Percentiles rank a stretch among this genome's conserved stretches.
Evolutionary conservation across 192 early-diverging fungal genomes (phyloP).

Genomic region (Phlyctochytrium bullatum): DNA sequence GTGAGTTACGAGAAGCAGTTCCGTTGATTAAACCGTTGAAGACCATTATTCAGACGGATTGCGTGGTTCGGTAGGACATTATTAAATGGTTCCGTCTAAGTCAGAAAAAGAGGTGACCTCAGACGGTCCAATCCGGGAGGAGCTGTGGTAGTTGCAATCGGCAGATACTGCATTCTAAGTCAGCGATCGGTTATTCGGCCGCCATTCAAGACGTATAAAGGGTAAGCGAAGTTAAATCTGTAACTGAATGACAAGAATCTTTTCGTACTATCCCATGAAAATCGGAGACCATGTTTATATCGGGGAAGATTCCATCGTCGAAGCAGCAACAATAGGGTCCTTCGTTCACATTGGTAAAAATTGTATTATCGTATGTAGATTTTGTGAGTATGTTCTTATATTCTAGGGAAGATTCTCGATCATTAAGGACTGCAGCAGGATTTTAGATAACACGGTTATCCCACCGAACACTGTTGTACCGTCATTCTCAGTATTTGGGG

Average conservation of each 20-base stretch:
- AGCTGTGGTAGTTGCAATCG: conserved; percentile 87
- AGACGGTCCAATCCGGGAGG: conserved; percentile 81
- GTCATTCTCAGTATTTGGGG: conserved; percentile 86
- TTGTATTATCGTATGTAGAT: conserved; percentile 76
- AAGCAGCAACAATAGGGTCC: conserved; percentile 89
- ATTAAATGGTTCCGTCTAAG: too few relatives aligned
- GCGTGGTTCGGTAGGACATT: too few relatives aligned
- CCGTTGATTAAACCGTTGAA: conserved; percentile 20
- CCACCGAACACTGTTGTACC: conserved; percentile 89
- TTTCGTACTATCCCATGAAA: conserved; percentile 97
- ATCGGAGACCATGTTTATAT: conserved; percentile 89
- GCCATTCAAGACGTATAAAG: conserved; percentile 93
- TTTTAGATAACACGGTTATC: conserved; percentile 88
- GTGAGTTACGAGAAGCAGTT: conserved; percentile 36
- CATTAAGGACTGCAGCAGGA: conserved; percentile 90
- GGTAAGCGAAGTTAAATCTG: conserved; percentile 35
- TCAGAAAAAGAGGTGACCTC: conserved; percentile 95
- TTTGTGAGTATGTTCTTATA: neutral
- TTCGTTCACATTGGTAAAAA: conserved; percentile 89
- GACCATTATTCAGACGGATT: conserved; percentile 89
- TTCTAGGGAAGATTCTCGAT: conserved; percentile 85
- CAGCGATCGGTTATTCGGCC: conserved; percentile 79
- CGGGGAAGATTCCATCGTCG: conserved; percentile 76
- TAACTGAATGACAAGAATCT: conserved; percentile 52
- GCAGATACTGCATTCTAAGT: conserved; percentile 82